Evolutionary conservation across 1,139 yeast genomes (phyloP).

Genomic region (Saccharomyces hybrid): DNA sequence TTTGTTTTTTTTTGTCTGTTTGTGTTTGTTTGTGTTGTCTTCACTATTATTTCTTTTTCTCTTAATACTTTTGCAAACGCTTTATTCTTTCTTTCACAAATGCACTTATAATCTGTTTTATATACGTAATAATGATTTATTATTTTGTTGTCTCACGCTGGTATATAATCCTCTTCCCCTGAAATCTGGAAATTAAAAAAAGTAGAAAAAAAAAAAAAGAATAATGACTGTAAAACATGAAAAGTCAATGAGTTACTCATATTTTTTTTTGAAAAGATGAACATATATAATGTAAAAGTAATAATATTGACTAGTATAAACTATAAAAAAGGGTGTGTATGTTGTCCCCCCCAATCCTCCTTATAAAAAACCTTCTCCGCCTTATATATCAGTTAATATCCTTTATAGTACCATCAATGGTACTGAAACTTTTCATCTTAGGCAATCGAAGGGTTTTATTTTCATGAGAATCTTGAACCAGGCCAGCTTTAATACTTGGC

Average conservation of each 20-base stretch:
- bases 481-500: not conserved
- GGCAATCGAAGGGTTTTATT: constrained; percentile 14
- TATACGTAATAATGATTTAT: not conserved
- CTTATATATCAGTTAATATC: constrained; percentile 7
- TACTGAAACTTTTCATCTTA: constrained; percentile 24
- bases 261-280: not conserved
- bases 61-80: not conserved
- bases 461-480: not conserved
- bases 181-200: too few species aligned
- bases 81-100: not conserved
- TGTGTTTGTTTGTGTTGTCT: not conserved
- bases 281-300: not conserved
- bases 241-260: not conserved
- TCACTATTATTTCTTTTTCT: not conserved
- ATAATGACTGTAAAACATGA: not conserved
- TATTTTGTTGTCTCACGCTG: not conserved
- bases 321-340: too few species aligned
- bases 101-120: not conserved
- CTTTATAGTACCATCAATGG: constrained; percentile 18
- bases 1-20: not conserved
- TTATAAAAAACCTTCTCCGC: too few species aligned
- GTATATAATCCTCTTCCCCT: too few species aligned
- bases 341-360: too few species aligned
- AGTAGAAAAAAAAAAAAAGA: not conserved
- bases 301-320: not conserved